A percentile compares a stretch with the other conserved stretches of the same genome.
Evolutionary conservation across 345 rosid species (phyloP).

Genomic region (Firmiana major): DNA sequence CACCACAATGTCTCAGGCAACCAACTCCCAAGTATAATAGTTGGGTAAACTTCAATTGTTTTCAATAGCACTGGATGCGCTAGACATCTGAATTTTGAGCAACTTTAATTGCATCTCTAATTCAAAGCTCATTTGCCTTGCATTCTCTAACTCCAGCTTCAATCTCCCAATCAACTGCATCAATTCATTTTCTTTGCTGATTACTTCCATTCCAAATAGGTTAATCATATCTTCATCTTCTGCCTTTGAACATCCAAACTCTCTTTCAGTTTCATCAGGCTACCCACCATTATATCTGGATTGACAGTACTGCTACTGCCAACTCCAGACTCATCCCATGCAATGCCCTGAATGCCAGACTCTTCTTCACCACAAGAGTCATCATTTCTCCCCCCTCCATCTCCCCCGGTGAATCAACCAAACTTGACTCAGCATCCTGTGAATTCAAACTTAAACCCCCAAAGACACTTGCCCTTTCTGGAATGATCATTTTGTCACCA

Average conservation of each 20-base stretch:
- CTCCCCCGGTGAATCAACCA: background rate
- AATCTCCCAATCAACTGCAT: slow-evolving; percentile 41
- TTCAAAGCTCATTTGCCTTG: slow-evolving; percentile 39
- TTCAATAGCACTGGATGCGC: background rate
- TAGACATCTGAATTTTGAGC: slow-evolving; percentile 31
- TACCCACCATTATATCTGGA: slow-evolving; percentile 36
- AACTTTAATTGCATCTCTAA: slow-evolving; percentile 43
- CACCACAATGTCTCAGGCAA: background rate
- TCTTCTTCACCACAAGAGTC: background rate
- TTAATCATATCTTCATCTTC: slow-evolving; percentile 43
- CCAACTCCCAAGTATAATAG: background rate
- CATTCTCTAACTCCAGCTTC: slow-evolving; percentile 44
- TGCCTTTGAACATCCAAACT: slow-evolving; percentile 73
- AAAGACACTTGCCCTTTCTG: background rate
- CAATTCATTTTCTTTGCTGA: slow-evolving; percentile 46
- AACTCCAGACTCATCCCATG: background rate
- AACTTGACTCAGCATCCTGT: background rate
- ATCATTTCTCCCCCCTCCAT: background rate
- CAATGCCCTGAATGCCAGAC: background rate
- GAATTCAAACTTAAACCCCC: background rate
- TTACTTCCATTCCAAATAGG: slow-evolving; percentile 44
- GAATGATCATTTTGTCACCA: slow-evolving; percentile 29
- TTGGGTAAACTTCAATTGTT: background rate
- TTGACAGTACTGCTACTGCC: slow-evolving; percentile 21
- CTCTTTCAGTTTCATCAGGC: slow-evolving; percentile 39